Evolutionary conservation across 352 stramenopile genomes (phyloP).

Genomic region (Phytophthora idaei): DNA sequence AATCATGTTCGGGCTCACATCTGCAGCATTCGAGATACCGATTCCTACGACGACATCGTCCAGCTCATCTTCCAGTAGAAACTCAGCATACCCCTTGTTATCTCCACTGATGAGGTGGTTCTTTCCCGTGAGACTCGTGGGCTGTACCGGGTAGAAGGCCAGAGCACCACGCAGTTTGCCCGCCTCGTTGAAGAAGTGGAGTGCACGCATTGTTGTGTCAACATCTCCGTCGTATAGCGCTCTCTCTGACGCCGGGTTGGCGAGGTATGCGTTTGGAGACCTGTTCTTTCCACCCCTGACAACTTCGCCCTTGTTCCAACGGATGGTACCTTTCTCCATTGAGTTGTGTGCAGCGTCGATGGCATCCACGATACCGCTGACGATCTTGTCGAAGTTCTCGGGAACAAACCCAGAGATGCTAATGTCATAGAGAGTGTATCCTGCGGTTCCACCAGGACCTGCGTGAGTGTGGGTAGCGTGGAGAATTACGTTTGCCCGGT

Average conservation of each 20-base stretch:
- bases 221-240: slow-evolving; percentile 57
- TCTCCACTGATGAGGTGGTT: slow-evolving; percentile 81
- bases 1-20: slow-evolving; percentile 55
- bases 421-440: slow-evolving; percentile 76
- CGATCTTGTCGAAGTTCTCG: slow-evolving; percentile 71
- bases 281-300: slow-evolving; percentile 65
- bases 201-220: slow-evolving; percentile 71
- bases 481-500: slow-evolving; percentile 70
- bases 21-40: slow-evolving; percentile 52
- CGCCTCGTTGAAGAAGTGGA: slow-evolving; percentile 47
- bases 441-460: slow-evolving; percentile 67
- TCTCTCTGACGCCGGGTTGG: slow-evolving; percentile 66
- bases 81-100: slow-evolving; percentile 78
- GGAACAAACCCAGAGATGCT: slow-evolving; percentile 46
- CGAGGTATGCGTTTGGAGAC: slow-evolving; percentile 64
- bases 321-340: slow-evolving; percentile 50
- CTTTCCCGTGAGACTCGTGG: slow-evolving; percentile 70
- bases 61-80: slow-evolving; percentile 45
- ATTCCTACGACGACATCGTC: slow-evolving; percentile 38
- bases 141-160: slow-evolving; percentile 76
- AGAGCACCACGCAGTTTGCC: slow-evolving; percentile 53
- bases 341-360: slow-evolving; percentile 66
- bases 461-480: slow-evolving; percentile 87
- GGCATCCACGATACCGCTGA: slow-evolving; percentile 62
- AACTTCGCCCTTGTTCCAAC: slow-evolving; percentile 38